These are phyloP conservation scores for Orbilia blumenaviensis DNA, from an alignment of 2,329 filamentous ascomycete genomes.

Conservation along the genomic window DNA sequence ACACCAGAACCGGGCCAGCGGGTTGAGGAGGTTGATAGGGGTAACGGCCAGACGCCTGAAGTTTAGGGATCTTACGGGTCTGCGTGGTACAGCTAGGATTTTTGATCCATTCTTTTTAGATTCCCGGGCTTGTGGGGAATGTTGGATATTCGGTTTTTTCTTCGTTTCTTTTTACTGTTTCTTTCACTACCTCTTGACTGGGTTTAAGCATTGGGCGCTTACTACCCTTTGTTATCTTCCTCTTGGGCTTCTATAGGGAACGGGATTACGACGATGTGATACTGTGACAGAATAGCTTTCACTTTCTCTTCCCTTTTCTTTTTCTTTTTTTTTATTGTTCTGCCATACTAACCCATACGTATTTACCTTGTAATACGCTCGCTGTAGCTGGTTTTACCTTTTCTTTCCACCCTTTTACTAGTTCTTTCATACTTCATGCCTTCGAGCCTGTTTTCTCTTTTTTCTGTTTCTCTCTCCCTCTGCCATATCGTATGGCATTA, in stretches of 20 bases:
- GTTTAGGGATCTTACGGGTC: slow-evolving; percentile 29
- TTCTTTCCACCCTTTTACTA: background rate
- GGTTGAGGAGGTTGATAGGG: slow-evolving; percentile 15
- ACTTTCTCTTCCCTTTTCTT: background rate
- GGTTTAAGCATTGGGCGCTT: too few relatives aligned
- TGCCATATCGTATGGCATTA: background rate
- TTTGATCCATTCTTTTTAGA: too few relatives aligned
- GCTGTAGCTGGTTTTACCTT: background rate
- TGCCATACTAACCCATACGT: background rate
- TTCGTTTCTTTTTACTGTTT: background rate
- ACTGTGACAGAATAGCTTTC: background rate
- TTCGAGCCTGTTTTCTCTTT: background rate
- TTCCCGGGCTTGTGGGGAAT: background rate
- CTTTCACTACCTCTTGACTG: too few relatives aligned
- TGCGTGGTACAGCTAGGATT: slow-evolving; percentile 7
- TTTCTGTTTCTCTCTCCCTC: too few relatives aligned
- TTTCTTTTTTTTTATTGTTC: background rate
- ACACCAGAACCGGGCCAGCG: slow-evolving; percentile 33
- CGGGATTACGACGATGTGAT: background rate
- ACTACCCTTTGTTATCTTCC: slow-evolving; percentile 18
- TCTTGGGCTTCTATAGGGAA: background rate
- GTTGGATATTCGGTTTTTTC: too few relatives aligned
- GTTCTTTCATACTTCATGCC: background rate
- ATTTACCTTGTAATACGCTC: background rate
- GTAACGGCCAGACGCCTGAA: slow-evolving; percentile 25